Evolutionary conservation across 768 basidiomycete genomes (phyloP), one percentile per base, ranked within the genome.

Genomic region (Suillus spraguei): DNA sequence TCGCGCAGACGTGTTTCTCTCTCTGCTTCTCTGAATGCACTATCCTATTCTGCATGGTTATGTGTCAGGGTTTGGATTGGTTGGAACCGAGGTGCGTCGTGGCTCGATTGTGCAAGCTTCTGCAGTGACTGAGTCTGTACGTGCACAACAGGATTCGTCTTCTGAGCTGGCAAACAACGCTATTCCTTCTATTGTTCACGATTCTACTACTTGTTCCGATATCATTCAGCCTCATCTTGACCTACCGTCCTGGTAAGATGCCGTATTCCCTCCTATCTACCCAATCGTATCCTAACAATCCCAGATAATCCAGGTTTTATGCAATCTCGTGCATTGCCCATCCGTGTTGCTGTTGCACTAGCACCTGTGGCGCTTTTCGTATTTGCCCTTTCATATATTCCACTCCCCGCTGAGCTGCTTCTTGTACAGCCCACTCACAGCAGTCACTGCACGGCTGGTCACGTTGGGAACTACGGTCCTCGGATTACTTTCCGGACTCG

Each of bases 401-500:
- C 91, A 4, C 80, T 93, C 16, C 91, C 91, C 5, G 65, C 74
- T 22, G 81, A 80, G n/a, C 71, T 85, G 5, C 81, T 64, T 69
- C 67, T 70, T 76, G 7, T 71, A 78, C 49, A 80, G 83, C 60
- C 70, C 78, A 2, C 76, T 82, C 32, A 83, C 82, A 10, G 77
- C 85, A 1, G 79, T 83, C 0, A 77, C 88, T 2, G 78, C 89
- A 3, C 84, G 92, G 13, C 80, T 94, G 16, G 84, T 89, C 22
- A 89, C 93, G 22, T 75, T 94, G 24, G 93, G 93, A 3, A 93
- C 89, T 0, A 80, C 88, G 36, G 83, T 93, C 62, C 86, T 95
- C n/a, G 93, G 93, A 6, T 71, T 87, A 3, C 79, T 95, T 6
- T 92, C 92, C 0, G 93, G 93, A 0, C 89, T 92, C 65, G 92